Conservation (phyloP, 129 eudicot species). For the Artemisia argyi region DNA sequence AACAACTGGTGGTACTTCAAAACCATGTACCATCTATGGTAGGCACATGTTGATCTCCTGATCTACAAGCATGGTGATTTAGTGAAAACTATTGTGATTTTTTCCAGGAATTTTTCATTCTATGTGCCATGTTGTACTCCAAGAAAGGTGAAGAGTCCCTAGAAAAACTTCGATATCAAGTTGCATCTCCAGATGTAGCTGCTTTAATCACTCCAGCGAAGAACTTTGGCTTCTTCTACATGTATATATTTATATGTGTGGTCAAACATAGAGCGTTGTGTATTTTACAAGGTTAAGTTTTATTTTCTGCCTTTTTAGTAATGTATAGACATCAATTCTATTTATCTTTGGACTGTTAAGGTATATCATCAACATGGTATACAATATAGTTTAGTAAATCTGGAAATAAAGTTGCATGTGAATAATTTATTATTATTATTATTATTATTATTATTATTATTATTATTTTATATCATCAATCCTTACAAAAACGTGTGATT, state of each 20-base stretch:
- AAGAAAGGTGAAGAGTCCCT: slow-evolving; percentile 93
- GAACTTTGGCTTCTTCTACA: slow-evolving; percentile 96
- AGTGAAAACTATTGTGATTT: slow-evolving; percentile 13
- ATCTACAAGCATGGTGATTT: background rate
- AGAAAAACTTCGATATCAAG: slow-evolving; percentile 89
- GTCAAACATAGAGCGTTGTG: background rate
- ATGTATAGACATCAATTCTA: slow-evolving; percentile 13
- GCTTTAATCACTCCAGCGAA: slow-evolving; percentile 95
- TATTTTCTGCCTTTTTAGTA: slow-evolving; percentile 14
- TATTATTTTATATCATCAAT: no score
- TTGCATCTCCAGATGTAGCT: slow-evolving; percentile 98
- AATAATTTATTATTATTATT: no score
- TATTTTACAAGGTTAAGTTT: background rate
- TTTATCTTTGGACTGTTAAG: no score
- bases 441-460: no score
- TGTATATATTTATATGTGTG: slow-evolving; percentile 44
- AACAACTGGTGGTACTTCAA: slow-evolving; percentile 16
- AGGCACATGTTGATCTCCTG: slow-evolving; percentile 6
- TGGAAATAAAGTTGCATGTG: no score
- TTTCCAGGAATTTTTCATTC: slow-evolving; percentile 92
- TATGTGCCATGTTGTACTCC: slow-evolving; percentile 99
- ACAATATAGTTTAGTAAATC: no score
- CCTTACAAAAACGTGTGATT: no score
- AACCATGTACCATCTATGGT: slow-evolving; percentile 4
- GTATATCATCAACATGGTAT: no score